Conservation (phyloP, 257 asterid species). For the Knoxia roxburghii region DNA sequence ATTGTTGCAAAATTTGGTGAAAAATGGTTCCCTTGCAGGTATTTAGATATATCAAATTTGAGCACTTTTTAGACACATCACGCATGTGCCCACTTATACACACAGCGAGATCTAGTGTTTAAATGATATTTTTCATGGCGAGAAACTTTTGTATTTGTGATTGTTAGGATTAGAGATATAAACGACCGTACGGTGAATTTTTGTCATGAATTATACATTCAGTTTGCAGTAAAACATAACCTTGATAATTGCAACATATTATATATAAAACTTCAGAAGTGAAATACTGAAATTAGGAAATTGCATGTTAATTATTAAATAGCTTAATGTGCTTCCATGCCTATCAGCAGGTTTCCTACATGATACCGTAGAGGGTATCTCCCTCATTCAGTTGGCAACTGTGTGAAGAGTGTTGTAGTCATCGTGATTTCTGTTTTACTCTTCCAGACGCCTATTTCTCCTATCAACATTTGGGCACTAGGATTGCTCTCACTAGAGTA, state of each 20-base stretch:
- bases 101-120: background rate
- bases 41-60: background rate
- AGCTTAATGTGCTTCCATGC: slow-evolving; percentile 93
- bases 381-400: slow-evolving; percentile 98
- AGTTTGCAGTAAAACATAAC: too few relatives aligned
- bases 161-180: too few relatives aligned
- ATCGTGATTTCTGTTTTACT: slow-evolving; percentile 81
- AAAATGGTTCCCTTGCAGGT: slow-evolving; percentile 93
- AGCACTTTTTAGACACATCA: too few relatives aligned
- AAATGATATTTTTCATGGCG: too few relatives aligned
- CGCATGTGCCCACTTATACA: background rate
- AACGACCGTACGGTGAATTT: too few relatives aligned
- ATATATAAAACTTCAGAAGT: too few relatives aligned
- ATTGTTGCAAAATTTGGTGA: slow-evolving; percentile 87
- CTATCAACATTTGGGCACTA: slow-evolving; percentile 72
- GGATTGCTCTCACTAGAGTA: slow-evolving; percentile 83
- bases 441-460: slow-evolving; percentile 81
- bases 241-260: too few relatives aligned
- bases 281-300: too few relatives aligned
- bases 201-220: too few relatives aligned
- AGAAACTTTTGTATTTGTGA: background rate
- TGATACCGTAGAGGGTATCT: slow-evolving; percentile 87
- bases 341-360: slow-evolving; percentile 93
- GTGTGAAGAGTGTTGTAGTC: slow-evolving; percentile 89
- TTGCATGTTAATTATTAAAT: too few relatives aligned